Evolutionary conservation across 768 basidiomycete species (phyloP).

Genomic region (Auricularia auricula-judae): DNA sequence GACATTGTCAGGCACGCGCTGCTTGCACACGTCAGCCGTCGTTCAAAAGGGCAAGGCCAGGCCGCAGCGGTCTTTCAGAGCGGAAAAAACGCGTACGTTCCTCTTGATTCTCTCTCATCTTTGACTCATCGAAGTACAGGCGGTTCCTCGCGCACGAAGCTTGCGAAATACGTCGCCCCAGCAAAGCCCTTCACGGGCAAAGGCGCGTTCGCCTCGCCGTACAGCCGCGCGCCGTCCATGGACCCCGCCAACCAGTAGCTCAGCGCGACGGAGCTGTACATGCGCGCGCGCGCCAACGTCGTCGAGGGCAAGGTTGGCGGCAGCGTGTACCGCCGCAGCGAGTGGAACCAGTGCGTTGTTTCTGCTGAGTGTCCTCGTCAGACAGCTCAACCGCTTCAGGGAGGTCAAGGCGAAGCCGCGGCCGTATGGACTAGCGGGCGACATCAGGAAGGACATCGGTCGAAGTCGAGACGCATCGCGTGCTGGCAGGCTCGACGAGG

Average conservation of each 20-base stretch:
- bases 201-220: background rate
- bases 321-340: background rate
- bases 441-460: too few species aligned
- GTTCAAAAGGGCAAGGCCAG: too few species aligned
- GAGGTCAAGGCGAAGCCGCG: background rate
- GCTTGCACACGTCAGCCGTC: too few species aligned
- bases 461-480: too few species aligned
- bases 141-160: background rate
- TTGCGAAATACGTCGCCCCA: background rate
- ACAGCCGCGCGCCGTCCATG: background rate
- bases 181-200: background rate
- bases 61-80: too few species aligned
- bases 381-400: background rate
- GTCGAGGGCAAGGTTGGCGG: background rate
- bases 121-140: background rate
- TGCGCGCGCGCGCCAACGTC: background rate
- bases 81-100: too few species aligned
- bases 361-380: background rate
- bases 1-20: too few species aligned
- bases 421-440: too few species aligned
- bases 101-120: background rate
- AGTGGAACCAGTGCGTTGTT: background rate
- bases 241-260: background rate
- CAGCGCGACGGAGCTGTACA: background rate
- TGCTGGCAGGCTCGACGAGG: too few species aligned